phyloP scores from a whole-genome alignment of 805 yeast genomes.

The Lachancea meyersii region DNA sequence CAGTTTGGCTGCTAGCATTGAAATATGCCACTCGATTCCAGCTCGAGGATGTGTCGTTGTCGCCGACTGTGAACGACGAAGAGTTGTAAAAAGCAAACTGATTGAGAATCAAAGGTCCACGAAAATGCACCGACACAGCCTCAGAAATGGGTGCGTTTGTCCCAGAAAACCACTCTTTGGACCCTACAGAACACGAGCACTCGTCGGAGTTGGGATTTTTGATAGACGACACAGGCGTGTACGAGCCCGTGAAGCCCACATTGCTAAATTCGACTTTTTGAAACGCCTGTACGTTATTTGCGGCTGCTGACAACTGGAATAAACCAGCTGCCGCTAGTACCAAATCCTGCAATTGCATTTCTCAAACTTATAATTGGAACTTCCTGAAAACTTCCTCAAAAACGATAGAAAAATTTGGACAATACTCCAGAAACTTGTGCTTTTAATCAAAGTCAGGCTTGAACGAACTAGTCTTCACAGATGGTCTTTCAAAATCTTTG shows the following conservation, averaged over 20 bases:
- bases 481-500: no score
- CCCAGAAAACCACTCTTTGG: conserved; percentile 39
- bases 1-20: conserved; percentile 38
- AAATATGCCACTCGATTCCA: conserved; percentile 62
- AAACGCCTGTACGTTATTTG: conserved; percentile 12
- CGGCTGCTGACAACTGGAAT: conserved; percentile 1
- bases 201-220: conserved; percentile 17
- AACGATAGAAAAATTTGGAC: not conserved
- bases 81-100: conserved; percentile 59
- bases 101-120: conserved; percentile 62
- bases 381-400: not conserved
- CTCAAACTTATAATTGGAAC: not conserved
- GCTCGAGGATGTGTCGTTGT: conserved; percentile 33
- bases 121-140: conserved; percentile 66
- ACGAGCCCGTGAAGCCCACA: conserved; percentile 32
- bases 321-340: conserved; percentile 1
- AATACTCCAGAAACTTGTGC: not conserved
- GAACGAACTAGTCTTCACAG: no score
- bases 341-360: conserved; percentile 2
- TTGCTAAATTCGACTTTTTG: conserved; percentile 25
- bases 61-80: conserved; percentile 33
- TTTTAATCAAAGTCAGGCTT: no score
- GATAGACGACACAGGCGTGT: conserved; percentile 26
- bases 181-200: conserved; percentile 30
- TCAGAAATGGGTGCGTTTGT: conserved; percentile 58